A percentile compares a stretch with the other conserved stretches of the same genome.
phyloP scores from a whole-genome alignment of 2,329 filamentous ascomycete species.

The Alternaria sp. region DNA sequence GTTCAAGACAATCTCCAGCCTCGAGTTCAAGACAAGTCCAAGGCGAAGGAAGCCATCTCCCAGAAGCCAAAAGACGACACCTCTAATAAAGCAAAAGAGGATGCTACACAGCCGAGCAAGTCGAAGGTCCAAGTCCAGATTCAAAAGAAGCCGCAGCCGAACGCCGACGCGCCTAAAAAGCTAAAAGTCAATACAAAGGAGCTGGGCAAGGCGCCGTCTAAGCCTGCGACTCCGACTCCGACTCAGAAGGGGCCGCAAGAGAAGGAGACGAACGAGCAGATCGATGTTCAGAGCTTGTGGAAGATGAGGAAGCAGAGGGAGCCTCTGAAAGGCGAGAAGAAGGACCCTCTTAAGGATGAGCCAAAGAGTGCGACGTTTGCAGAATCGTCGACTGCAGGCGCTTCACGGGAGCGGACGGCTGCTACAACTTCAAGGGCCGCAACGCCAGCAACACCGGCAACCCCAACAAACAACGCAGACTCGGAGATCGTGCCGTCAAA shows the following conservation, averaged over 20 bases:
- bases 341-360: not conserved
- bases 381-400: conserved; percentile 7
- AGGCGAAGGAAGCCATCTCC: not conserved
- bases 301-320: not conserved
- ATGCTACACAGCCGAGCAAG: not conserved
- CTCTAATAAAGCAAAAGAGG: not conserved
- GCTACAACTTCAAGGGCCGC: not conserved
- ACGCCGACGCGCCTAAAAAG: not conserved
- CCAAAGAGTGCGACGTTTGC: not conserved
- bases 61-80: not conserved
- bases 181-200: not conserved
- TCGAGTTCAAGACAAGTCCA: not conserved
- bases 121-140: not conserved
- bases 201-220: not conserved
- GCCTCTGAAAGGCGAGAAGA: no score
- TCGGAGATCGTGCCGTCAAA: not conserved
- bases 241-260: not conserved
- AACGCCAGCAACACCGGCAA: not conserved
- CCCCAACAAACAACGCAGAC: not conserved
- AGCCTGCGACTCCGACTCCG: not conserved
- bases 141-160: not conserved
- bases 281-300: not conserved
- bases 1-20: not conserved
- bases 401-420: not conserved
- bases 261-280: not conserved